A percentile compares a stretch with the other conserved stretches of the same genome.
Conservation (phyloP, 1,139 yeast species). For the Protomyces inouyei region DNA sequence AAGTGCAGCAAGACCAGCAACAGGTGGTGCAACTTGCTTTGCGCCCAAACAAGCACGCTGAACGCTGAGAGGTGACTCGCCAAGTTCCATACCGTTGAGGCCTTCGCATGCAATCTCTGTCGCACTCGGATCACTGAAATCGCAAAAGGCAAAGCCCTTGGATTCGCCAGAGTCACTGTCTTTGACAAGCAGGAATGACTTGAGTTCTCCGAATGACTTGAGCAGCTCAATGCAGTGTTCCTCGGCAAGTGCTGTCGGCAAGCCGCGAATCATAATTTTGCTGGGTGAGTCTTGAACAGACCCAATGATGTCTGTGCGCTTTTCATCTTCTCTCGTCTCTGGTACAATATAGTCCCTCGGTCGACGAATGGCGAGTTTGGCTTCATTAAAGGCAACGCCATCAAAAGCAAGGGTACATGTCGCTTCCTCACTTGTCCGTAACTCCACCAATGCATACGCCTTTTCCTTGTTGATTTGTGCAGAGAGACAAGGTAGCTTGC, state of each 20-base stretch:
- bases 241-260: slow-evolving; percentile 43
- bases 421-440: slow-evolving; percentile 53
- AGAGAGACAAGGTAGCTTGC: slow-evolving; percentile 27
- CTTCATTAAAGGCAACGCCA: slow-evolving; percentile 41
- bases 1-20: slow-evolving; percentile 33
- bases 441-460: slow-evolving; percentile 43
- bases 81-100: slow-evolving; percentile 39
- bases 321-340: slow-evolving; percentile 29
- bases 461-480: slow-evolving; percentile 32
- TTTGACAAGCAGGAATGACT: slow-evolving; percentile 39
- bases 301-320: slow-evolving; percentile 24
- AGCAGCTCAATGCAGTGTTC: slow-evolving; percentile 42
- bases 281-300: slow-evolving; percentile 38
- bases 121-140: slow-evolving; percentile 38
- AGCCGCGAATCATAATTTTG: slow-evolving; percentile 43
- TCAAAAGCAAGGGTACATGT: slow-evolving; percentile 54
- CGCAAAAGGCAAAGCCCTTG: slow-evolving; percentile 47
- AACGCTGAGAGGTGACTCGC: slow-evolving; percentile 39
- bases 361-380: slow-evolving; percentile 45
- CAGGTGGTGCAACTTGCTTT: slow-evolving; percentile 35
- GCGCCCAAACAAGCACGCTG: slow-evolving; percentile 40
- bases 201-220: slow-evolving; percentile 42
- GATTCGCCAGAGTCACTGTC: slow-evolving; percentile 41
- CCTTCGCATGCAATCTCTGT: slow-evolving; percentile 37
- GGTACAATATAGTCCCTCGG: slow-evolving; percentile 62